These are phyloP conservation scores for Gyrodon lividus DNA, from an alignment of 768 basidiomycete species.

Conservation along the genomic window DNA sequence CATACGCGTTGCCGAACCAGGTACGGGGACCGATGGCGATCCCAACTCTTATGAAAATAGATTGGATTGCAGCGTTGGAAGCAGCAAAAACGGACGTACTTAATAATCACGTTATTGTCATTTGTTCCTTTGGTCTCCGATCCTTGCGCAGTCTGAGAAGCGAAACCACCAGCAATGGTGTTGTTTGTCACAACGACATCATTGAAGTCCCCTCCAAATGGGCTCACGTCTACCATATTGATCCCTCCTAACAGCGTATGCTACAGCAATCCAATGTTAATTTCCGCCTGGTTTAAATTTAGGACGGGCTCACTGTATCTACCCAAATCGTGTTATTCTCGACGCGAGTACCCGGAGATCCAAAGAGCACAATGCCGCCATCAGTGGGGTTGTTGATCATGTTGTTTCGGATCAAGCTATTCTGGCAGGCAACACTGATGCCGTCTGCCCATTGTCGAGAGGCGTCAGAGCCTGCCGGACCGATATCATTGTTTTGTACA, in stretches of 20 bases:
- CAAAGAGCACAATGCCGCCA: slow-evolving; percentile 78
- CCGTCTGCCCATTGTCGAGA: slow-evolving; percentile 83
- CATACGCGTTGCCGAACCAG: slow-evolving; percentile 66
- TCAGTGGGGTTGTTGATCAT: slow-evolving; percentile 72
- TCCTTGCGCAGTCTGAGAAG: slow-evolving; percentile 42
- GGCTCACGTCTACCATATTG: slow-evolving; percentile 72
- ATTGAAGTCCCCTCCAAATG: slow-evolving; percentile 65
- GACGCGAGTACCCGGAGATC: slow-evolving; percentile 67
- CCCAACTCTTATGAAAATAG: slow-evolving; percentile 56
- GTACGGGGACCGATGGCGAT: slow-evolving; percentile 75
- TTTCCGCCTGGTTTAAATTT: not conserved
- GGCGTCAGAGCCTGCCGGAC: slow-evolving; percentile 65
- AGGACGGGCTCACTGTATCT: slow-evolving; percentile 47
- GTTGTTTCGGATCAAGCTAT: slow-evolving; percentile 64
- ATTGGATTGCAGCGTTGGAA: slow-evolving; percentile 6
- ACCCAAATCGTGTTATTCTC: slow-evolving; percentile 80
- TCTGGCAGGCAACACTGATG: slow-evolving; percentile 68
- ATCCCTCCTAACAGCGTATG: slow-evolving; percentile 73
- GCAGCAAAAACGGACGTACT: slow-evolving; percentile 43
- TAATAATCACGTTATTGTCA: slow-evolving; percentile 60
- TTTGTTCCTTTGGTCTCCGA: slow-evolving; percentile 54
- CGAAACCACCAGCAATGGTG: slow-evolving; percentile 65
- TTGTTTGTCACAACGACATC: slow-evolving; percentile 68
- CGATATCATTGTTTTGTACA: slow-evolving; percentile 82
- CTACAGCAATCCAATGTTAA: slow-evolving; percentile 32